A percentile compares a stretch with the other conserved stretches of the same genome.
phyloP scores from a whole-genome alignment of 345 rosid species.

The Bruguiera parviflora region DNA sequence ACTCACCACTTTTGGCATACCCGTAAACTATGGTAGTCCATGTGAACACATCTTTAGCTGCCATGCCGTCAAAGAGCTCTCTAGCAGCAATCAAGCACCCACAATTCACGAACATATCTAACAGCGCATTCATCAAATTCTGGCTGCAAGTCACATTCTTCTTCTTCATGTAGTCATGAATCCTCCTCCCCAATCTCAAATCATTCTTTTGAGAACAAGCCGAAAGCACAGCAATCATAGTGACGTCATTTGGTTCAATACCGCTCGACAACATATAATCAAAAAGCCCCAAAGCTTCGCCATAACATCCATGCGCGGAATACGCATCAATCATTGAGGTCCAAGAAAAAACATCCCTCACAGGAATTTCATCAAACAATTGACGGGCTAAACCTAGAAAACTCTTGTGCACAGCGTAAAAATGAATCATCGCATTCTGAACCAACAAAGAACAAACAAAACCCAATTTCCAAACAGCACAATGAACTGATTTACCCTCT shows the following conservation, averaged over 20 bases:
- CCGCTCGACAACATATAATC: constrained; percentile 29
- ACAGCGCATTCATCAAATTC: constrained; percentile 32
- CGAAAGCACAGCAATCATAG: constrained; percentile 34
- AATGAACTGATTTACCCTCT: constrained; percentile 33
- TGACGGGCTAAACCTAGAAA: constrained; percentile 22
- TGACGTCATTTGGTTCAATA: constrained; percentile 41
- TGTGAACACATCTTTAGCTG: constrained; percentile 37
- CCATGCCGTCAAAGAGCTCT: constrained; percentile 33
- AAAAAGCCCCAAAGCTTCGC: constrained; percentile 32
- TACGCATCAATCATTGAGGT: constrained; percentile 44
- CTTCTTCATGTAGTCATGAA: constrained; percentile 23
- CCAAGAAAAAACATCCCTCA: constrained; percentile 40
- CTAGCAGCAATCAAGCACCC: constrained; percentile 30
- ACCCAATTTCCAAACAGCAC: constrained; percentile 32
- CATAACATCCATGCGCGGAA: constrained; percentile 10
- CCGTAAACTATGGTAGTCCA: constrained; percentile 50
- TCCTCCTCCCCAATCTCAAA: constrained; percentile 24
- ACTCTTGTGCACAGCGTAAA: constrained; percentile 17
- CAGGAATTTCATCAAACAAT: constrained; percentile 37
- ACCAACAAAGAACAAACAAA: constrained; percentile 32
- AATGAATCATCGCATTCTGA: constrained; percentile 36
- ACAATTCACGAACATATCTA: constrained; percentile 43
- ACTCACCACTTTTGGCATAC: constrained; percentile 36
- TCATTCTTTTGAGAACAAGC: constrained; percentile 36
- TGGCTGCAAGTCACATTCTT: constrained; percentile 14